Evolutionary conservation across 495 filamentous ascomycete genomes (phyloP).

Genomic region (Trichoderma virens): DNA sequence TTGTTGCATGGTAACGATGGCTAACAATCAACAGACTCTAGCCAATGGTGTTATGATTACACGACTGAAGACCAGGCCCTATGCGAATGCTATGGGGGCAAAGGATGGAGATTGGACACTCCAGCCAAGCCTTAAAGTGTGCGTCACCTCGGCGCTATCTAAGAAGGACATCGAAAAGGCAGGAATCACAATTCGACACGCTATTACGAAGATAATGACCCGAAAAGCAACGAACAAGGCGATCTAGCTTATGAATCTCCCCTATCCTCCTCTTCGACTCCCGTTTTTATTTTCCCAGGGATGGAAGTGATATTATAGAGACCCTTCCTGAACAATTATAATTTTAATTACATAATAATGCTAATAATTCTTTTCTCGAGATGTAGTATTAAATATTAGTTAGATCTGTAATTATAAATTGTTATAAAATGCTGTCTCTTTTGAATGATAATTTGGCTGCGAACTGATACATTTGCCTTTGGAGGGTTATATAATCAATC

Average conservation of each 20-base stretch:
- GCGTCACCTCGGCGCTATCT: conserved; percentile 74
- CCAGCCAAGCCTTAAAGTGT: conserved; percentile 79
- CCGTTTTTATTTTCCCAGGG: background rate
- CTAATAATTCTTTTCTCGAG: background rate
- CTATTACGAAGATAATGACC: conserved; percentile 79
- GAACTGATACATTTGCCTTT: no score
- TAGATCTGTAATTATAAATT: no score
- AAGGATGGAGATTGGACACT: conserved; percentile 60
- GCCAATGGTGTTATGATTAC: conserved; percentile 84
- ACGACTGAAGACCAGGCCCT: conserved; percentile 68
- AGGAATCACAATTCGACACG: conserved; percentile 79
- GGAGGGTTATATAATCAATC: no score
- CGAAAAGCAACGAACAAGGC: conserved; percentile 34
- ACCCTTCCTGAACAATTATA: no score
- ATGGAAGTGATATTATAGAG: background rate
- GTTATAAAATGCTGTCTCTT: no score
- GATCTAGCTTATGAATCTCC: background rate
- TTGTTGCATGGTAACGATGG: background rate
- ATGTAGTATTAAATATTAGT: background rate
- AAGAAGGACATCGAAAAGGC: conserved; percentile 95
- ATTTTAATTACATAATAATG: background rate
- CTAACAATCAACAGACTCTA: conserved; percentile 46
- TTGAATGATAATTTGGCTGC: no score
- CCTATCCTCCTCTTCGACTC: background rate
- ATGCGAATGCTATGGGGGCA: conserved; percentile 42